phyloP scores from a whole-genome alignment of 148 eudicot genomes.

The Bassia scoparia region DNA sequence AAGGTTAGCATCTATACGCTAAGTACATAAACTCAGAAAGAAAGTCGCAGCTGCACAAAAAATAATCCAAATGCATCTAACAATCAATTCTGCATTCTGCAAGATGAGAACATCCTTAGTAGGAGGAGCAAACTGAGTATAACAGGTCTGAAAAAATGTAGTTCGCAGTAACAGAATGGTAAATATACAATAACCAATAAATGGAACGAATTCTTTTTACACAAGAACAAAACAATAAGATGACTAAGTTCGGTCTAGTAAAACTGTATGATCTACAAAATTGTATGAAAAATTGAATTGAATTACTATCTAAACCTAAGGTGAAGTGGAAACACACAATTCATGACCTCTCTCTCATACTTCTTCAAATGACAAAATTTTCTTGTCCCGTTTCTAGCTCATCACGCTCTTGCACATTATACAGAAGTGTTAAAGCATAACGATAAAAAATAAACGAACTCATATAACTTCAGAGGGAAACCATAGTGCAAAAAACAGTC shows the following conservation, averaged over 20 bases:
- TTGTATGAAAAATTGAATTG: no score
- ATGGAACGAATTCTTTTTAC: not conserved
- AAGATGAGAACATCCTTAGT: not conserved
- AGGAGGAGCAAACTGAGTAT: not conserved
- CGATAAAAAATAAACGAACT: not conserved
- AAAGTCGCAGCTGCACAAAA: not conserved
- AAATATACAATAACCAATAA: not conserved
- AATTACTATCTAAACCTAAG: not conserved
- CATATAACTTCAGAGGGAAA: conserved; percentile 4
- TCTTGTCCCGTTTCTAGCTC: not conserved
- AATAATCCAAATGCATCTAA: not conserved
- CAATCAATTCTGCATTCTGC: not conserved
- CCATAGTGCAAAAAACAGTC: conserved; percentile 6
- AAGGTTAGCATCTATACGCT: no score
- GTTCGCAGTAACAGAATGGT: not conserved
- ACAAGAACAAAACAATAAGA: not conserved
- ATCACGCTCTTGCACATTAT: conserved; percentile 7
- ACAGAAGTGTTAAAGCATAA: not conserved
- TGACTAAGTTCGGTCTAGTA: not conserved
- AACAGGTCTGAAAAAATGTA: not conserved
- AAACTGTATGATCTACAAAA: not conserved
- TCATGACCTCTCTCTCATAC: not conserved
- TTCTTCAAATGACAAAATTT: not conserved
- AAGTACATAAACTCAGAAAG: not conserved
- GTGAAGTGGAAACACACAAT: conserved; percentile 6